Conservation (phyloP, 176 grass and related monocot genomes). For the Oropetium thomaeum region DNA sequence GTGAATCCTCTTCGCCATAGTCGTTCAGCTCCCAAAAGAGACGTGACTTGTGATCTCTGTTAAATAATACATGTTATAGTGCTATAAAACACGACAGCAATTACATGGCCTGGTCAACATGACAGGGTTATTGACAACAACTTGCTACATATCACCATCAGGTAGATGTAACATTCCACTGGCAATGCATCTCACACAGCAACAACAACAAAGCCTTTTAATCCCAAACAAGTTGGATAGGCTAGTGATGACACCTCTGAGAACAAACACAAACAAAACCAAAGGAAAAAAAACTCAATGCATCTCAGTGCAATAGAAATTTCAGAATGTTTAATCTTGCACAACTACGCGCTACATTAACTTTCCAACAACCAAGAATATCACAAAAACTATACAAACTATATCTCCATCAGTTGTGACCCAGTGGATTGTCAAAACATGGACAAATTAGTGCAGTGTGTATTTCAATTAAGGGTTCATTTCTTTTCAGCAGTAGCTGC, state of each 20-base stretch:
- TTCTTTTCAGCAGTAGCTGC: neutral
- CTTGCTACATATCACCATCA: neutral
- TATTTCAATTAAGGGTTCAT: neutral
- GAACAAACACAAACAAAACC: too few relatives aligned
- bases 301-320: neutral
- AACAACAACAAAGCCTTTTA: too few relatives aligned
- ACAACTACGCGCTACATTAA: neutral
- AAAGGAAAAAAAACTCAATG: too few relatives aligned
- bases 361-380: neutral
- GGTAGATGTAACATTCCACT: neutral
- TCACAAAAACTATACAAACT: neutral
- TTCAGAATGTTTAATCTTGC: neutral
- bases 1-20: conserved; percentile 86
- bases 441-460: neutral
- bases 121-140: neutral
- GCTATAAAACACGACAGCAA: conserved; percentile 25
- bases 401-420: neutral
- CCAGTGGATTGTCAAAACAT: neutral
- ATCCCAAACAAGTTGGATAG: too few relatives aligned
- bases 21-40: conserved; percentile 84
- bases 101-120: neutral
- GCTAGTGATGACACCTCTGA: too few relatives aligned
- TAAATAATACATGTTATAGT: conserved; percentile 21
- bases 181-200: neutral
- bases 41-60: conserved; percentile 93